Evolutionary conservation across 192 early-diverging fungal species (phyloP).

Genomic region (Coemansia sp.): DNA sequence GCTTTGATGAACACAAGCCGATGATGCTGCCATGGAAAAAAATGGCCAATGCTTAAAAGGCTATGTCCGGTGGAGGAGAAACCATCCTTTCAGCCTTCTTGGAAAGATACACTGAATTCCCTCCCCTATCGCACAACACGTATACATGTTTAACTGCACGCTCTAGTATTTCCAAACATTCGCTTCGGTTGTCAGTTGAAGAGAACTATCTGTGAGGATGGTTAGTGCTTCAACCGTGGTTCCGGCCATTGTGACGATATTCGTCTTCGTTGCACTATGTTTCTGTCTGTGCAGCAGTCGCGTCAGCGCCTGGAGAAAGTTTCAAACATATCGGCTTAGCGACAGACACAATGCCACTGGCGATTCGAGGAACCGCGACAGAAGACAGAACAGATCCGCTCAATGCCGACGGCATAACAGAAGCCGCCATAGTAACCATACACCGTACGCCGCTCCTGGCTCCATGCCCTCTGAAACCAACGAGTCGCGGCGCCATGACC

Average conservation of each 20-base stretch:
- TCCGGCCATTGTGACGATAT: background rate
- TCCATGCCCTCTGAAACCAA: background rate
- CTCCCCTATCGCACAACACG: too few relatives aligned
- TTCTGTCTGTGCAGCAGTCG: slow-evolving; percentile 7
- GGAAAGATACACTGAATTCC: too few relatives aligned
- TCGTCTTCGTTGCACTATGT: background rate
- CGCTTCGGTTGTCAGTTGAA: background rate
- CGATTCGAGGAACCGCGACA: background rate
- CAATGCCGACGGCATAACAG: background rate
- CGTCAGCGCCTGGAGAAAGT: background rate
- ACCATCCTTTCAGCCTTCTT: background rate
- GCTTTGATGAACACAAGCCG: too few relatives aligned
- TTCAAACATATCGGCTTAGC: background rate
- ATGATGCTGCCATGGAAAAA: too few relatives aligned
- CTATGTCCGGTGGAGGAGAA: background rate
- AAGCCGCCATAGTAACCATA: background rate
- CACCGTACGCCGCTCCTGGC: background rate
- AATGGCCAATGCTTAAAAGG: background rate
- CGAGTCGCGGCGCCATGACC: background rate
- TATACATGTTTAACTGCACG: background rate
- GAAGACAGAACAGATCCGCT: background rate
- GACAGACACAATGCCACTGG: background rate
- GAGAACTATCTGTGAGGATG: background rate
- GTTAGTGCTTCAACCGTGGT: background rate
- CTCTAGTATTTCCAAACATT: background rate